A percentile compares a stretch with the other conserved stretches of the same genome.
phyloP scores from a whole-genome alignment of 2,329 filamentous ascomycete genomes.

The Colletotrichum lupini region DNA sequence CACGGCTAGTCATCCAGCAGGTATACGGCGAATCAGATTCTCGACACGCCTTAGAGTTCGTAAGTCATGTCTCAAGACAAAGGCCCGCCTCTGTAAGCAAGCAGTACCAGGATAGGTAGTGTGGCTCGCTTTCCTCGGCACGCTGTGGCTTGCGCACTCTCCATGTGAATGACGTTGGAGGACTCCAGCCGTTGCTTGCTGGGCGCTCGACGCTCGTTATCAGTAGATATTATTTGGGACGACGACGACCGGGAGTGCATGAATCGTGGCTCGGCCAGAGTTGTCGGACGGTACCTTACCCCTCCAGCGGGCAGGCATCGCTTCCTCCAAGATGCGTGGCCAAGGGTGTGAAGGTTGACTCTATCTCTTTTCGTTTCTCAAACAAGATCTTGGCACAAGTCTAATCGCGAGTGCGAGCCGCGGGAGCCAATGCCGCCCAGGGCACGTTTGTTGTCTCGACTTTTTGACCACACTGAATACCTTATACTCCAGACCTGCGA shows the following conservation, averaged over 20 bases:
- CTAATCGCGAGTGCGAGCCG: not conserved
- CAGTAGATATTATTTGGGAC: not conserved
- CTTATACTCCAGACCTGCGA: not conserved
- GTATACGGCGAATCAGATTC: not conserved
- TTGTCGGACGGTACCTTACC: constrained; percentile 2
- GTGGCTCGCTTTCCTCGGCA: constrained; percentile 14
- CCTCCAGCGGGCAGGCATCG: not conserved
- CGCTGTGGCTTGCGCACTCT: not conserved
- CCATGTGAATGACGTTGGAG: constrained; percentile 19
- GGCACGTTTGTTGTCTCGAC: not conserved
- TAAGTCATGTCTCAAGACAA: constrained; percentile 25
- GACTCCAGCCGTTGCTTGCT: not conserved
- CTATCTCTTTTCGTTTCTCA: not conserved
- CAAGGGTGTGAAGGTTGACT: not conserved
- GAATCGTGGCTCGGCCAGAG: constrained; percentile 7
- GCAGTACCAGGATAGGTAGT: constrained; percentile 18
- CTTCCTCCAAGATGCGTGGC: no score
- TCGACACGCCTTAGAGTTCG: constrained; percentile 3
- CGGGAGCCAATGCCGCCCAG: not conserved
- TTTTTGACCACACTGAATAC: not conserved
- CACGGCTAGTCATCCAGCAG: not conserved
- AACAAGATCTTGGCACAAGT: not conserved
- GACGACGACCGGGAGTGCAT: not conserved
- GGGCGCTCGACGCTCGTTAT: not conserved
- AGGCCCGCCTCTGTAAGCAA: constrained; percentile 12